Base-by-base conservation (phyloP, 495 filamentous ascomycete genomes). In the Lasiosphaeris hirsuta region DNA sequence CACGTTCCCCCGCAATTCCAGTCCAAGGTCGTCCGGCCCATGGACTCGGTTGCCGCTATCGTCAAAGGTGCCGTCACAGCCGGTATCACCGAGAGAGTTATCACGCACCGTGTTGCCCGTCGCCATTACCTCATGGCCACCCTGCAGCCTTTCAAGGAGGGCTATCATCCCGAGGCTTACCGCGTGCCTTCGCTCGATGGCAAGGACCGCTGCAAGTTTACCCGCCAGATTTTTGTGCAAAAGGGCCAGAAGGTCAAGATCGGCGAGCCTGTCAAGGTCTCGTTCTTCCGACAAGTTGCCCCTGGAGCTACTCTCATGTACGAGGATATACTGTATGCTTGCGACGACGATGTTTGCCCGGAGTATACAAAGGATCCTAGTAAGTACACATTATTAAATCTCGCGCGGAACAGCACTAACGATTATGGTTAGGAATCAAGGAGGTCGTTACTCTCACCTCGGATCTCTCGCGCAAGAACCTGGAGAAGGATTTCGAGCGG, bases 101-200 rank as follows among this genome's bases (percentile, higher is more conserved):
- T 98, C 65, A 98, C 95, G 4, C 92, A 93, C 61, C 94, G 94
- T 80, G 90, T 98, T 54, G 94, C 94, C n/a, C 89, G 94, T 72
- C 86, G 94, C 38, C 94, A 98, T 73, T 98, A 98, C 70, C 90
- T 98, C 56, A 97, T 98, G 94, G 95, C 94, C 41, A 98, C 94
- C 0, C 83, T 98, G 14, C 93, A 97, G 69, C 95, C 95, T 7
- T 98, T 98, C 81, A 97, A 97, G 72, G 92, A 97, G 69, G 94
- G 94, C 14, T 96, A 97, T 70, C 94, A 98, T 68, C 94, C 93
- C 2, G 94, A 98, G 70, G 90, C 94, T 57, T 97, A 97, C 75
- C 91, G 94, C 60, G 95, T 98, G 11, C 95, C 94, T 17, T 94
- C 89, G 61, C 82, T 97, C 54, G 94, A 98, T 63, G 94, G 94